phyloP scores from a whole-genome alignment of 1,284 basidiomycete species.

The Thecaphora thlaspeos region DNA sequence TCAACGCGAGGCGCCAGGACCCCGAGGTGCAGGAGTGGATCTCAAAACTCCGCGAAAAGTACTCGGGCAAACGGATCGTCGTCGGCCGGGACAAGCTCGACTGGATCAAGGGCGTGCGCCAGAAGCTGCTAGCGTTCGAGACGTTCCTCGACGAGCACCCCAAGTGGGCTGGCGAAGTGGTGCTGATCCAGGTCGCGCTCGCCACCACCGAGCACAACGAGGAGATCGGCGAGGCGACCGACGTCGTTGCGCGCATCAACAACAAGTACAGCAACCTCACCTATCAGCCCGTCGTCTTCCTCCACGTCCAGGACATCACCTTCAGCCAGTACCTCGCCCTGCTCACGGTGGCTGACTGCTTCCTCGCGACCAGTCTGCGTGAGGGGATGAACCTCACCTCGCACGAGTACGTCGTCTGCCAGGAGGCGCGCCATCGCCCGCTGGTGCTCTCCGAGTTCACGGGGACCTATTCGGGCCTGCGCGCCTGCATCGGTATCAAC shows the following conservation, averaged over 20 bases:
- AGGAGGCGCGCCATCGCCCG: slow-evolving; percentile 65
- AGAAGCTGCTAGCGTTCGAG: slow-evolving; percentile 81
- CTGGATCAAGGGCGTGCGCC: slow-evolving; percentile 77
- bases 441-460: slow-evolving; percentile 75
- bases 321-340: slow-evolving; percentile 82
- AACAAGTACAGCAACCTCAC: slow-evolving; percentile 77
- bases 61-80: slow-evolving; percentile 77
- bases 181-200: slow-evolving; percentile 81
- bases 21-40: slow-evolving; percentile 81
- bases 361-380: slow-evolving; percentile 76
- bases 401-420: slow-evolving; percentile 75
- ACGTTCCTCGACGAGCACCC: slow-evolving; percentile 76
- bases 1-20: slow-evolving; percentile 71
- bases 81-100: slow-evolving; percentile 86
- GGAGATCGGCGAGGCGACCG: slow-evolving; percentile 71
- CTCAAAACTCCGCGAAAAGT: slow-evolving; percentile 71
- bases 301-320: slow-evolving; percentile 81
- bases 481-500: slow-evolving; percentile 79
- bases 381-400: slow-evolving; percentile 84
- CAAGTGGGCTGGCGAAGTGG: slow-evolving; percentile 74
- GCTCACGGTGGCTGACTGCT: slow-evolving; percentile 79
- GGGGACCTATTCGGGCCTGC: slow-evolving; percentile 80
- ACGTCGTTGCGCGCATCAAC: slow-evolving; percentile 77
- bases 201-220: slow-evolving; percentile 78
- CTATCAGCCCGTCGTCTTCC: slow-evolving; percentile 82